phyloP scores from a whole-genome alignment of 2,329 filamentous ascomycete species.

The Arthrobotrys conoides region DNA sequence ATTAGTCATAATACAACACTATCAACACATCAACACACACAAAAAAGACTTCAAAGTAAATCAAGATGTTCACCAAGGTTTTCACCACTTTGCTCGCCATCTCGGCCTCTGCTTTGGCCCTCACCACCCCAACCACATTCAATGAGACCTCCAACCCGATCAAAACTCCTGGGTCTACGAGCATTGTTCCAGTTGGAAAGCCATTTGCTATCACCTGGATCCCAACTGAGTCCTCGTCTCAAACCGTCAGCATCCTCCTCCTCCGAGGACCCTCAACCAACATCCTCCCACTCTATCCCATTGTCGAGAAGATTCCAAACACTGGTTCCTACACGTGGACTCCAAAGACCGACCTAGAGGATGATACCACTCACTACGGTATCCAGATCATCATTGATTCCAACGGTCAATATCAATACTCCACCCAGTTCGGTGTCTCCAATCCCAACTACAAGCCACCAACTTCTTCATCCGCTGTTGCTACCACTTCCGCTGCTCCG shows the following conservation, averaged over 20 bases:
- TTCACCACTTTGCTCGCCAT: slow-evolving; percentile 62
- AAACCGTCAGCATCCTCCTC: slow-evolving; percentile 73
- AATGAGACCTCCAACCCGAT: slow-evolving; percentile 72
- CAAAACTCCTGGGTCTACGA: slow-evolving; percentile 70
- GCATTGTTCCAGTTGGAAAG: slow-evolving; percentile 72
- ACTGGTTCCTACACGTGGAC: slow-evolving; percentile 73
- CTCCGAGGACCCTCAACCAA: slow-evolving; percentile 74
- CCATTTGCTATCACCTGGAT: slow-evolving; percentile 74
- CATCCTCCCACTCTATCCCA: slow-evolving; percentile 69
- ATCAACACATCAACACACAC: slow-evolving; percentile 9
- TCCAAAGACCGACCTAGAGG: slow-evolving; percentile 70
- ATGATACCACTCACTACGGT: slow-evolving; percentile 72
- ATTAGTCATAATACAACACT: slow-evolving; percentile 48
- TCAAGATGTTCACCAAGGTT: slow-evolving; percentile 63
- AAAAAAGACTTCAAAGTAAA: slow-evolving; percentile 20
- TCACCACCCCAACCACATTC: slow-evolving; percentile 62
- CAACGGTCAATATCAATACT: slow-evolving; percentile 75
- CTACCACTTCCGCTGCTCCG: slow-evolving; percentile 54
- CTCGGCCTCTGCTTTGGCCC: slow-evolving; percentile 64
- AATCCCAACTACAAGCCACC: slow-evolving; percentile 65
- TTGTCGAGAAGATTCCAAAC: slow-evolving; percentile 73
- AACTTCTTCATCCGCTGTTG: slow-evolving; percentile 30
- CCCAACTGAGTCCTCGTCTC: slow-evolving; percentile 68
- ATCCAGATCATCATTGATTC: slow-evolving; percentile 75
- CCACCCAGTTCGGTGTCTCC: slow-evolving; percentile 75